Evolutionary conservation across 371 early-diverging fungal species (phyloP).

Genomic region (Saksenaea vasiformis): DNA sequence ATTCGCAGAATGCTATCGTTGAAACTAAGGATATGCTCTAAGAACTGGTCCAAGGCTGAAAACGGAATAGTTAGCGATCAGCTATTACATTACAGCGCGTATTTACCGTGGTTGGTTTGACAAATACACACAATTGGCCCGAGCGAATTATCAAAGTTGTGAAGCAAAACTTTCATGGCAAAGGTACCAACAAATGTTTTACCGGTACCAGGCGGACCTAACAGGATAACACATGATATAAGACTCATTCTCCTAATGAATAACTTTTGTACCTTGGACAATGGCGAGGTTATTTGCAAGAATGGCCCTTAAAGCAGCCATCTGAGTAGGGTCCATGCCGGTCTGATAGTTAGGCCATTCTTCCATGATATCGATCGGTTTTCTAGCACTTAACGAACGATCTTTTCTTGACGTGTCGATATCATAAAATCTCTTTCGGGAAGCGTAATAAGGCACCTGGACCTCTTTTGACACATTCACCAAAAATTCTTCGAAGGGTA

Average conservation of each 20-base stretch:
- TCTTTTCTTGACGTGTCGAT: slow-evolving; percentile 19
- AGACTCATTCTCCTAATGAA: neutral
- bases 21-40: slow-evolving; percentile 55
- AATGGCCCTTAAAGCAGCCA: slow-evolving; percentile 57
- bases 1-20: slow-evolving; percentile 59
- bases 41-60: slow-evolving; percentile 71
- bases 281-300: slow-evolving; percentile 55
- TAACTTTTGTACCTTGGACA: slow-evolving; percentile 46
- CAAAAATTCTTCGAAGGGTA: slow-evolving; percentile 45
- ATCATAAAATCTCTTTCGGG: slow-evolving; percentile 34
- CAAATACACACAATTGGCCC: slow-evolving; percentile 68
- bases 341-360: slow-evolving; percentile 35
- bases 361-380: slow-evolving; percentile 30
- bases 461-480: slow-evolving; percentile 38
- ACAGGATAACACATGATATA: neutral
- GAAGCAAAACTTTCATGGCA: slow-evolving; percentile 56
- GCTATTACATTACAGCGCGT: no score
- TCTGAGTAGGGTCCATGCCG: slow-evolving; percentile 49
- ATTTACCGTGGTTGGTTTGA: slow-evolving; percentile 69
- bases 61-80: neutral
- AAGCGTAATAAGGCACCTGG: slow-evolving; percentile 39
- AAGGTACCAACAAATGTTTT: slow-evolving; percentile 72
- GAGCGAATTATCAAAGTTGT: slow-evolving; percentile 37
- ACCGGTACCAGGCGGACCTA: slow-evolving; percentile 76
- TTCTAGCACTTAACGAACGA: slow-evolving; percentile 8